A percentile compares a stretch with the other conserved stretches of the same genome.
These are phyloP conservation scores for Lactarius hengduanensis DNA, from an alignment of 768 basidiomycete genomes.

Conservation along the genomic window DNA sequence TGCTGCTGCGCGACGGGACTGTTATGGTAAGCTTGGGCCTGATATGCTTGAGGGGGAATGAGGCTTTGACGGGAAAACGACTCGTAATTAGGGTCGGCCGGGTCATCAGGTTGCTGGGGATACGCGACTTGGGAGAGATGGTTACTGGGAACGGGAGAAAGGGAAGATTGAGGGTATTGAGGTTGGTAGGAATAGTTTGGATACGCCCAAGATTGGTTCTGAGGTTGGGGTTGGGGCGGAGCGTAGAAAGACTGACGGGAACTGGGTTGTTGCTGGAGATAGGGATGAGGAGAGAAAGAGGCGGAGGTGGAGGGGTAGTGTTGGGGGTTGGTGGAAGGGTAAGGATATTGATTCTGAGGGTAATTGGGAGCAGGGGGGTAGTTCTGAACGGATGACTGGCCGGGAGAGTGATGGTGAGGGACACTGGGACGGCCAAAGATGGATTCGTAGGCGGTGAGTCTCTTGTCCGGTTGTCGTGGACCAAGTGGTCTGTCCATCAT, in stretches of 20 bases:
- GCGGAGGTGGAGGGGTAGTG: conserved; percentile 36
- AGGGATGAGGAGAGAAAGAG: conserved; percentile 38
- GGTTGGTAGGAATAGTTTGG: conserved; percentile 36
- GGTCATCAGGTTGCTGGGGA: conserved; percentile 48
- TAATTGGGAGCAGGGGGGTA: conserved; percentile 28
- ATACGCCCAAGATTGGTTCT: conserved; percentile 30
- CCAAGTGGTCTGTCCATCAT: conserved; percentile 57
- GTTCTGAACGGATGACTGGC: conserved; percentile 28
- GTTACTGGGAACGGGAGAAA: conserved; percentile 52
- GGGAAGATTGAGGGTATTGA: conserved; percentile 39
- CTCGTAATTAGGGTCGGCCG: conserved; percentile 48
- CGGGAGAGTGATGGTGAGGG: conserved; percentile 45
- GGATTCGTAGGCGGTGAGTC: conserved; percentile 78
- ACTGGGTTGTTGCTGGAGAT: conserved; percentile 29
- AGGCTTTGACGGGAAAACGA: conserved; percentile 50
- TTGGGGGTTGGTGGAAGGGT: conserved; percentile 41
- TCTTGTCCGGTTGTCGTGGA: conserved; percentile 65
- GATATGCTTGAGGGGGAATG: conserved; percentile 79
- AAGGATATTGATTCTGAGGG: conserved; percentile 34
- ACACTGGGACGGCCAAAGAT: conserved; percentile 80
- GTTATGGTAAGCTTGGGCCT: conserved; percentile 65
- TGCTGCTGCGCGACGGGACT: conserved; percentile 38
- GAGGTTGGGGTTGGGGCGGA: conserved; percentile 32
- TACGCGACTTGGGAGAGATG: conserved; percentile 47
- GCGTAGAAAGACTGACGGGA: conserved; percentile 45